Percentiles rank a stretch among this genome's conserved stretches.
Evolutionary conservation across 495 filamentous ascomycete species (phyloP).

Genomic region (Neurospora sp.): DNA sequence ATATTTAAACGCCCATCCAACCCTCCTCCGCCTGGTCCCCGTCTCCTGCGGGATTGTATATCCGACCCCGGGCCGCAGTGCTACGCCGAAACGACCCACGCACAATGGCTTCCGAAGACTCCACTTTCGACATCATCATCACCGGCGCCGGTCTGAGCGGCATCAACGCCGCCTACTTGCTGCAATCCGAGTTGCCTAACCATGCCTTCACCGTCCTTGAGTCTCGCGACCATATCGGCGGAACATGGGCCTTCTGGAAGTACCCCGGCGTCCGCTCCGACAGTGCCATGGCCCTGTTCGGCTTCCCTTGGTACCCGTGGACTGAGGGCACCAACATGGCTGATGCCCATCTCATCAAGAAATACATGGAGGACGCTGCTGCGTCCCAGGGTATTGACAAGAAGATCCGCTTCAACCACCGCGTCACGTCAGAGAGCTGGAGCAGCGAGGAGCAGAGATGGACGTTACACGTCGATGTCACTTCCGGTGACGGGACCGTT

Average conservation of each 20-base stretch:
- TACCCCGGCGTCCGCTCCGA: slow-evolving; percentile 63
- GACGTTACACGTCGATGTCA: slow-evolving; percentile 44
- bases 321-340: slow-evolving; percentile 47
- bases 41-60: not conserved
- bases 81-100: not conserved
- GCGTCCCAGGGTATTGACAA: slow-evolving; percentile 49
- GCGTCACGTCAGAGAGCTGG: slow-evolving; percentile 48
- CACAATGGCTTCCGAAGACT: slow-evolving; percentile 2
- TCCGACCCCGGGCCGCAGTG: not conserved
- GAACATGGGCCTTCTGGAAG: slow-evolving; percentile 64
- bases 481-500: slow-evolving; percentile 26
- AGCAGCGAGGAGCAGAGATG: slow-evolving; percentile 48
- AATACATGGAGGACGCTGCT: slow-evolving; percentile 54
- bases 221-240: slow-evolving; percentile 47
- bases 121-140: slow-evolving; percentile 51
- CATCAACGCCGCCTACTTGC: slow-evolving; percentile 62
- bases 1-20: not conserved
- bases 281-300: slow-evolving; percentile 57
- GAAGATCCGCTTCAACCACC: slow-evolving; percentile 50
- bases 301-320: slow-evolving; percentile 63
- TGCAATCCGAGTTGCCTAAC: slow-evolving; percentile 50
- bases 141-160: slow-evolving; percentile 67
- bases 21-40: not conserved
- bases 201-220: slow-evolving; percentile 53
- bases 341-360: slow-evolving; percentile 44